phyloP scores from a whole-genome alignment of 2,329 filamentous ascomycete genomes.

The Microascus cirrosus region DNA sequence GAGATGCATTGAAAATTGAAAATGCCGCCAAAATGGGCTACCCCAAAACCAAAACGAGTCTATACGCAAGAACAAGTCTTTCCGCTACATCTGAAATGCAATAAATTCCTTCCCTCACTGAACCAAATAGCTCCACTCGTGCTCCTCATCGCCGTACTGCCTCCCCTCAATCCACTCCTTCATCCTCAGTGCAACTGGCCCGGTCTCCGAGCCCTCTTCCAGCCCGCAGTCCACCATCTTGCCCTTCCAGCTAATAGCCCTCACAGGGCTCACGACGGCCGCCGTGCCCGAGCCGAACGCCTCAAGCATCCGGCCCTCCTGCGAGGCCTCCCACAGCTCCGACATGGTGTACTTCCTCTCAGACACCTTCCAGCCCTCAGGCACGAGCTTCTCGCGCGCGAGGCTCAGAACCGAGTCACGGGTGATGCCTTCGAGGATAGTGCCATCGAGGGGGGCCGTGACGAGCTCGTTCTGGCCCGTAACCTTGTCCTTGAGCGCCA shows the following conservation, averaged over 20 bases:
- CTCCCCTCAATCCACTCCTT: slow-evolving; percentile 95
- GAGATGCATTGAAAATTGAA: background rate
- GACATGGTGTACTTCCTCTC: slow-evolving; percentile 91
- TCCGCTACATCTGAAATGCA: background rate
- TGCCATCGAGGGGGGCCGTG: slow-evolving; percentile 93
- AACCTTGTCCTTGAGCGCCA: slow-evolving; percentile 71
- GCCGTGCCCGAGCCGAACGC: slow-evolving; percentile 92
- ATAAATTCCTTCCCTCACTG: slow-evolving; percentile 12
- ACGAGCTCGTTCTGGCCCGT: slow-evolving; percentile 86
- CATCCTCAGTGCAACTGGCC: slow-evolving; percentile 74
- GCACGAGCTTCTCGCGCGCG: slow-evolving; percentile 69
- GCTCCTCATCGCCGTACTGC: slow-evolving; percentile 88
- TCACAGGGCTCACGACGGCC: slow-evolving; percentile 83
- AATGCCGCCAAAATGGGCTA: background rate
- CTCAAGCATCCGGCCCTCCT: slow-evolving; percentile 80
- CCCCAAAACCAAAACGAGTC: background rate
- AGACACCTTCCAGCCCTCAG: slow-evolving; percentile 76
- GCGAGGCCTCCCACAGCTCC: slow-evolving; percentile 69
- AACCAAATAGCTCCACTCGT: slow-evolving; percentile 70
- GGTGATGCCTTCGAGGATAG: slow-evolving; percentile 90
- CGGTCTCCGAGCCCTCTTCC: slow-evolving; percentile 71
- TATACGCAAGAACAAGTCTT: background rate
- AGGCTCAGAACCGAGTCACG: slow-evolving; percentile 82
- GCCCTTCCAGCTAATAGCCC: slow-evolving; percentile 82
- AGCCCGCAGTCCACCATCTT: slow-evolving; percentile 74